Evolutionary conservation across 768 basidiomycete genomes (phyloP).

Genomic region (Leccinum olivaceopallidum): DNA sequence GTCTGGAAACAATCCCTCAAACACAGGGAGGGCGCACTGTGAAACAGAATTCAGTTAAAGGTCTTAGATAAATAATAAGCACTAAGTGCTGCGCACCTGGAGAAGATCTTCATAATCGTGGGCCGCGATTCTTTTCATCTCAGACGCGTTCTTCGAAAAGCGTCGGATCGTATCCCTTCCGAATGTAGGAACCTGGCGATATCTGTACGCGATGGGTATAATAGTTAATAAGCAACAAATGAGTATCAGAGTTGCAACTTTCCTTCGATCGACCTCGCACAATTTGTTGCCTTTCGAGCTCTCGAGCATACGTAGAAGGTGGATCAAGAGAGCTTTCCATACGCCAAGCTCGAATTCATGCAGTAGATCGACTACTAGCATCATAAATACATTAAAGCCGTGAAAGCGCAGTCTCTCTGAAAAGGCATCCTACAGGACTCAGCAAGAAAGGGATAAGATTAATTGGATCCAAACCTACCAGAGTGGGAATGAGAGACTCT

Average conservation of each 20-base stretch:
- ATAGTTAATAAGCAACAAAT: not conserved
- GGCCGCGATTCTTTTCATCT: not conserved
- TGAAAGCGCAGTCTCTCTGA: not conserved
- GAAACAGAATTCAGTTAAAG: not conserved
- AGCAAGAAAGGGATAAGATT: too few relatives aligned
- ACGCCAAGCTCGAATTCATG: not conserved
- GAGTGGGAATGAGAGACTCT: not conserved
- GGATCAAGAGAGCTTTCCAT: not conserved
- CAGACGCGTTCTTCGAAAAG: too few relatives aligned
- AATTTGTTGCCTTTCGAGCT: not conserved
- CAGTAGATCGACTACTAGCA: not conserved
- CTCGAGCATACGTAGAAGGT: not conserved
- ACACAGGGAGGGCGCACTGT: not conserved
- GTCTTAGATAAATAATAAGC: not conserved
- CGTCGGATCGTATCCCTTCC: too few relatives aligned
- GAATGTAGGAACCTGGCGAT: too few relatives aligned
- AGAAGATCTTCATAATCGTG: not conserved
- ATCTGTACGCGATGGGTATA: not conserved
- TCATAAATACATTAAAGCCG: not conserved
- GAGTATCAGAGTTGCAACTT: not conserved
- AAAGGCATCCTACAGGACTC: not conserved
- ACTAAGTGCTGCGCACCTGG: not conserved
- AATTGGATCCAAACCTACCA: not conserved
- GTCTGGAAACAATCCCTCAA: not conserved
- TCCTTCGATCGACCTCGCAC: not conserved